Evolutionary conservation across 768 basidiomycete species (phyloP).

Genomic region (Termitomyces sp.): DNA sequence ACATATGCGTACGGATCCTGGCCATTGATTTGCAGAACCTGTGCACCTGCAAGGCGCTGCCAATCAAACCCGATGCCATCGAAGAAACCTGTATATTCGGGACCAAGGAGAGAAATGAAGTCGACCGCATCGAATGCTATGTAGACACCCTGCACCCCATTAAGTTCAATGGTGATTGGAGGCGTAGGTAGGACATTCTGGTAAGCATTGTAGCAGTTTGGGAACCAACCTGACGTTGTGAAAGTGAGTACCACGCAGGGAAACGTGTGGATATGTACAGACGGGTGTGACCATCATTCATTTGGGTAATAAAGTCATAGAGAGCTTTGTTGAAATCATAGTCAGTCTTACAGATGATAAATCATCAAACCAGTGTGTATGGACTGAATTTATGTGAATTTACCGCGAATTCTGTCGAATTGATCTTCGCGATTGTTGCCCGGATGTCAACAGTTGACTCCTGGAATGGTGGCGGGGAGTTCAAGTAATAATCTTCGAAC

Average conservation of each 20-base stretch:
- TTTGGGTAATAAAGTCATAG: slow-evolving; percentile 49
- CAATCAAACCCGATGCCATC: slow-evolving; percentile 49
- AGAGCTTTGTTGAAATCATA: slow-evolving; percentile 60
- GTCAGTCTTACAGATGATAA: slow-evolving; percentile 41
- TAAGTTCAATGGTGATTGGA: slow-evolving; percentile 42
- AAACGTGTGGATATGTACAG: slow-evolving; percentile 13
- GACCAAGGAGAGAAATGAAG: slow-evolving; percentile 41
- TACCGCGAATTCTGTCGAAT: slow-evolving; percentile 42
- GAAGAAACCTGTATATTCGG: slow-evolving; percentile 40
- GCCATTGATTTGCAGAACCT: slow-evolving; percentile 50
- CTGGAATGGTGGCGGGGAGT: slow-evolving; percentile 48
- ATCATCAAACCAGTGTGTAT: not conserved
- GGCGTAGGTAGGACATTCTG: slow-evolving; percentile 57
- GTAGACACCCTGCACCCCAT: slow-evolving; percentile 43
- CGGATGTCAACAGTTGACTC: slow-evolving; percentile 54
- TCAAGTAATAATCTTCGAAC: slow-evolving; percentile 46
- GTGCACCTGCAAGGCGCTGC: slow-evolving; percentile 56
- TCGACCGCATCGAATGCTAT: slow-evolving; percentile 52
- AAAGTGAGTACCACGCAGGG: not conserved
- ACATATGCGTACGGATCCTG: slow-evolving; percentile 49
- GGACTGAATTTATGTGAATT: slow-evolving; percentile 5
- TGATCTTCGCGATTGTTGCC: slow-evolving; percentile 41
- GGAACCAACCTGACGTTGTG: slow-evolving; percentile 44
- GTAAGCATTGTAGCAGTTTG: slow-evolving; percentile 47
- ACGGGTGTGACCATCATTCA: slow-evolving; percentile 69